A percentile compares a stretch with the other conserved stretches of the same genome.
These are phyloP conservation scores for Vaccinium macrocarpon DNA, from an alignment of 148 eudicot species.

Conservation along the genomic window DNA sequence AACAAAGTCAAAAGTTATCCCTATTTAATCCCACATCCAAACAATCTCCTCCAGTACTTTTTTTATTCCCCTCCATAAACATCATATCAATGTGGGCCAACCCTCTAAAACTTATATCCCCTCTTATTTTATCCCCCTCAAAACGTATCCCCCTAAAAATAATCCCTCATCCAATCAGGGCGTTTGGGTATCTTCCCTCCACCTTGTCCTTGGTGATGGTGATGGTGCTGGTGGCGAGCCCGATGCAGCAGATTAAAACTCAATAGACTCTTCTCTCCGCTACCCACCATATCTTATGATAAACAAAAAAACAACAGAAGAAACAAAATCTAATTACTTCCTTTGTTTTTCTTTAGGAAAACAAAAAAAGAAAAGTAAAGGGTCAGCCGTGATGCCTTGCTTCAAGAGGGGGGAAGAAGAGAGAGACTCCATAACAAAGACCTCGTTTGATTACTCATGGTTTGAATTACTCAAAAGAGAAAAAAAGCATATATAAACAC, in stretches of 20 bases:
- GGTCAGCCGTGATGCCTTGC: slow-evolving; percentile 10
- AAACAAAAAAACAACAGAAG: background rate
- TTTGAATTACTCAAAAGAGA: background rate
- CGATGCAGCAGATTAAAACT: background rate
- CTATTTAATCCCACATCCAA: no score
- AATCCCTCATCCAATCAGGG: no score
- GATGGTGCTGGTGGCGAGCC: background rate
- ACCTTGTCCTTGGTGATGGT: background rate
- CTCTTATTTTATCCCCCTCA: no score
- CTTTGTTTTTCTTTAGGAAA: no score
- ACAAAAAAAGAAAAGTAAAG: background rate
- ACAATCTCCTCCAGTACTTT: no score
- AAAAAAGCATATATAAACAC: background rate
- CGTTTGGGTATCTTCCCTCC: slow-evolving; percentile 33
- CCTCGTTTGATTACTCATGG: background rate
- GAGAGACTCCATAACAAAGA: background rate
- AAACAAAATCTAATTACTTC: background rate
- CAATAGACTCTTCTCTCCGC: slow-evolving; percentile 10
- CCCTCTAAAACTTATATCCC: no score
- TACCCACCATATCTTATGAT: slow-evolving; percentile 1
- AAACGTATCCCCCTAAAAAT: no score
- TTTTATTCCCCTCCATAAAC: no score
- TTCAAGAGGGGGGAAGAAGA: background rate
- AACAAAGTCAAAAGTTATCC: no score
- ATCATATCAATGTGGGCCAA: no score